Evolutionary conservation across 2,329 filamentous ascomycete species (phyloP), one percentile per base, ranked within the genome.

Genomic region (Chalara sp.): DNA sequence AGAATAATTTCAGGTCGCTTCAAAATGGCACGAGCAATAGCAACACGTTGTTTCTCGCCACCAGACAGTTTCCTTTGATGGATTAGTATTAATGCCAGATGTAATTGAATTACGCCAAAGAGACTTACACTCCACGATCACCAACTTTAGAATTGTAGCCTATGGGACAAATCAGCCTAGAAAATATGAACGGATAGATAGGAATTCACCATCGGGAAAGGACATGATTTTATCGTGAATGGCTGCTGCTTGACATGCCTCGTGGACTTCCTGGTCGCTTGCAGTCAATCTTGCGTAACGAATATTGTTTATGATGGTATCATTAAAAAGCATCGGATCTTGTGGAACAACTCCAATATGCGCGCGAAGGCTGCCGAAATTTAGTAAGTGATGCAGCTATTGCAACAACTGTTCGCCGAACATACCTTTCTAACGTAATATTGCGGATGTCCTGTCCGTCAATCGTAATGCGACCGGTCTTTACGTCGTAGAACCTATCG

Each of bases 1-100:
- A 99, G 78, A 2, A 99, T 78, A 60, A 99, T 84, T 70, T 91
- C 93, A 0, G 92, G 92, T 59, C 96, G 86, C n/a, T 87, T 93
- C 31, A 96, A 87, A 46, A 96, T 82, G 37, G 91, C 91, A 61
- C 91, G 80, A 10, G 92, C 90, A 67, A 97, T 96, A 7, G 92
- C 84, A 29, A 95, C 76, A 5, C 89, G 80, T 65, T 95, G 89
- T n/a, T 87, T 80, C 65, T 95, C 89, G 1, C 89, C 89, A n/a
- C 88, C 87, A 10, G 86, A 90, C 1, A 95, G 71, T 64, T 88
- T 89, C 84, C 89, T n/a, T 83, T 75, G 60, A 88, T 88, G 1
- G 79, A 21, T 21, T 21, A 21, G 21, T 21, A 21, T 21, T 21
- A 21, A 21, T 21, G 21, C 12, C 11, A 35, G 11, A 30, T 5